Conservation (phyloP, 2,329 filamentous ascomycete species). For the Fusarium veterinarium region DNA sequence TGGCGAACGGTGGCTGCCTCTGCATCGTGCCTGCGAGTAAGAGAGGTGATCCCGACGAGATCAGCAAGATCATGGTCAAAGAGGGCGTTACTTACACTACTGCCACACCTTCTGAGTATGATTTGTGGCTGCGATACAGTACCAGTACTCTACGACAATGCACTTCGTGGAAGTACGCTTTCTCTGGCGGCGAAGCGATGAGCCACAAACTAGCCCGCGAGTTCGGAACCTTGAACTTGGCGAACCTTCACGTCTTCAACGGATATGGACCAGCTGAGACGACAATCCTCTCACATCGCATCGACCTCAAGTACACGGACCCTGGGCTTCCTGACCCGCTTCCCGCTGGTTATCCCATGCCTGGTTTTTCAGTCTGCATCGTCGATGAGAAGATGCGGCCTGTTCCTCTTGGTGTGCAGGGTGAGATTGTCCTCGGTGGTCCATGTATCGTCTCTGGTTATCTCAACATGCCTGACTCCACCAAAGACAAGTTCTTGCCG, state of each 20-base stretch:
- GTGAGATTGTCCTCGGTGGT: background rate
- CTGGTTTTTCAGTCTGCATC: background rate
- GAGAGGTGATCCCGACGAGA: background rate
- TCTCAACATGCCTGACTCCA: background rate
- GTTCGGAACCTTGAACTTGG: background rate
- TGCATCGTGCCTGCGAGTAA: background rate
- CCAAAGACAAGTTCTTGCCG: background rate
- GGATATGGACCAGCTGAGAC: background rate
- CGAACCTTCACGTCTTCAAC: background rate
- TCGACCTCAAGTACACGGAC: background rate
- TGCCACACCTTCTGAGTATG: background rate
- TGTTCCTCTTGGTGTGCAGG: background rate
- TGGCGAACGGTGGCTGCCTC: background rate
- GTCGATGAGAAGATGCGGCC: background rate
- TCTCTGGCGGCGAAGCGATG: background rate
- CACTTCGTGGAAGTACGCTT: background rate
- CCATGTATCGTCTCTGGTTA: background rate
- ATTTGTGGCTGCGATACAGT: background rate
- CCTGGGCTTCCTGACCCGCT: background rate
- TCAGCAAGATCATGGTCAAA: background rate
- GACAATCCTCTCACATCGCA: background rate
- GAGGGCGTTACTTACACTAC: background rate
- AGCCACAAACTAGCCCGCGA: background rate
- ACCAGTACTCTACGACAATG: background rate
- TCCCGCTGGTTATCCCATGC: background rate